Evolutionary conservation across 331 rosid species (phyloP), one percentile per base, ranked within the genome.

Genomic region (Pyrus hybrid): DNA sequence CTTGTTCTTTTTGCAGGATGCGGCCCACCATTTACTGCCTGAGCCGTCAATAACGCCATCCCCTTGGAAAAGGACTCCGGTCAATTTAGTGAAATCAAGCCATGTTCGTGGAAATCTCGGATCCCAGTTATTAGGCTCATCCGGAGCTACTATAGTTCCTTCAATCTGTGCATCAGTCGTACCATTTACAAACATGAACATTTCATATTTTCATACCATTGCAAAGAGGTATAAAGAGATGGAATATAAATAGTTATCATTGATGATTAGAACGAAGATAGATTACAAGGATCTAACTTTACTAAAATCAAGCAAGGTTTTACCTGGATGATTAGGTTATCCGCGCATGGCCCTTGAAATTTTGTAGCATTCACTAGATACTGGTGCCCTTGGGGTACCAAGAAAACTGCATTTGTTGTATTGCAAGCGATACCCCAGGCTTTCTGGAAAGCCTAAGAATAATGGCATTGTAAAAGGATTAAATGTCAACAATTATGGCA

Each of bases 11-110:
- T 95, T 95, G 86, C 99, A 95, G 67, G 99, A 95, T 74, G 95
- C 88, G 33, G 93, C 97, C 99, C 99, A 95, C 99, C 98, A 93
- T 88, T 93, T 93, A 74, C 88, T 90, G 13, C 98, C 98, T 11
- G 98, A 91, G 80, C 98, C 98, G 57, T 93, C 97, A 25, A 93
- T 93, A 43, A 90, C 82, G 60, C 98, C 98, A 71, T 69, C 45
- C 8, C 98, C 98, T 88, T 90, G 98, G 79, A 93, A 93, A 72
- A 81, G 62, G 80, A 81, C 88, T 76, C 88, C 86, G 1, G 76
- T 76, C 69, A 95, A 77, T 77, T 91, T 85, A 1, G 89, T 81
- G 70, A 95, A 95, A 22, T 78, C 89, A 16, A 95, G 99, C 99
- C 99, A 95, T 65, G 76, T 66, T 45, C 90, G 87, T 25, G 77